Conservation (phyloP, 495 filamentous ascomycete genomes). For the Penicillium argentinense region DNA sequence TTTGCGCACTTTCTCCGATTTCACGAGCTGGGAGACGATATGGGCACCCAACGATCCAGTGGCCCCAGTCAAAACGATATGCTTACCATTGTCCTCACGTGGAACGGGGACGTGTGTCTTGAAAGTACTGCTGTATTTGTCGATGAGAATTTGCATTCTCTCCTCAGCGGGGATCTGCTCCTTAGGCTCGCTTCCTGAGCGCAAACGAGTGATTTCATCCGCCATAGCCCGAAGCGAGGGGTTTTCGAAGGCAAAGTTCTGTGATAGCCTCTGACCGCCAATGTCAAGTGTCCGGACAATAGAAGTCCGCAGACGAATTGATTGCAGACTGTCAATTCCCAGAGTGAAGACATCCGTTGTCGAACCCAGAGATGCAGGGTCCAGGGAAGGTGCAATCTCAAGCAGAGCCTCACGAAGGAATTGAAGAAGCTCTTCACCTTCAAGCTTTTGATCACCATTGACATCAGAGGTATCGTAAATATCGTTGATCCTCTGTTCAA, state of each 20-base stretch:
- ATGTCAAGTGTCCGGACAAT: conserved; percentile 31
- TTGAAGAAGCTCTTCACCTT: conserved; percentile 13
- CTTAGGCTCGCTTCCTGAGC: conserved; percentile 8
- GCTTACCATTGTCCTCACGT: conserved; percentile 13
- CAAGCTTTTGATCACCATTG: conserved; percentile 5
- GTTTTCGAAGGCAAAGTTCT: conserved; percentile 43
- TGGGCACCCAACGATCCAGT: conserved; percentile 63
- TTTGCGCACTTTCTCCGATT: conserved; percentile 23
- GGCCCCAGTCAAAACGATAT: conserved; percentile 55
- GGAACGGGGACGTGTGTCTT: conserved; percentile 28
- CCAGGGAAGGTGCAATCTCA: conserved; percentile 12
- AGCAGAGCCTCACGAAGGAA: conserved; percentile 22
- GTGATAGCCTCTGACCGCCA: conserved; percentile 32
- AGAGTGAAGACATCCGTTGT: conserved; percentile 46
- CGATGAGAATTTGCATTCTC: conserved; percentile 24
- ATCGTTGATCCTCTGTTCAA: conserved; percentile 40
- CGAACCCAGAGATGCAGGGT: conserved; percentile 11
- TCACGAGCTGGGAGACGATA: conserved; percentile 44
- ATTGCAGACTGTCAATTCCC: conserved; percentile 52
- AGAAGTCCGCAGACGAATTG: conserved; percentile 40
- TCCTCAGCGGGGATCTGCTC: conserved; percentile 21
- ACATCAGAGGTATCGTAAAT: conserved; percentile 35
- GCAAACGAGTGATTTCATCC: conserved; percentile 11
- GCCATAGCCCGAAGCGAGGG: conserved; percentile 33
- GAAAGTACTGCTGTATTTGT: conserved; percentile 32